These are phyloP conservation scores for Zizania latifolia DNA, from an alignment of 176 grass and related monocot genomes.

Conservation along the genomic window DNA sequence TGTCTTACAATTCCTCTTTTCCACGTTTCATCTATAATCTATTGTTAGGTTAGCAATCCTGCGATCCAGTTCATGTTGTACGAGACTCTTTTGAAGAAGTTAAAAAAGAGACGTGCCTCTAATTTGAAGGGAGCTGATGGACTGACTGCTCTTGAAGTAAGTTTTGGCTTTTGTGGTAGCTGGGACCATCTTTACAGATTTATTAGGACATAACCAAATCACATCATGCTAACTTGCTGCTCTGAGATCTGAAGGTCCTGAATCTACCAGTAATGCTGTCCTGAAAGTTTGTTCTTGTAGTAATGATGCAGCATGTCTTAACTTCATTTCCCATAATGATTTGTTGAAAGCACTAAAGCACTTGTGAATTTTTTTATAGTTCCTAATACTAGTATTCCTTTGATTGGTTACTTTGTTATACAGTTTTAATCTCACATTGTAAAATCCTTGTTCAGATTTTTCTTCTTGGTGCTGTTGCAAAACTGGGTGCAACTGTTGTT, in stretches of 20 bases:
- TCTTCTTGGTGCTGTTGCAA: conserved; percentile 91
- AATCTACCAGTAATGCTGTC: not conserved
- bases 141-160: conserved; percentile 84
- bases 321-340: not conserved
- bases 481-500: conserved; percentile 80
- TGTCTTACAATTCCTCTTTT: not conserved
- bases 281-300: not conserved
- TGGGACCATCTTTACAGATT: not conserved
- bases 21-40: conserved; percentile 20
- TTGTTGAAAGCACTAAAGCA: not conserved
- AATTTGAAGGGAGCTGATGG: conserved; percentile 81
- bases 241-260: not conserved
- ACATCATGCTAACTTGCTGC: not conserved
- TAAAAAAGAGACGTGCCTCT: conserved; percentile 67
- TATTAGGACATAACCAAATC: not conserved
- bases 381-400: not conserved
- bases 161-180: not conserved
- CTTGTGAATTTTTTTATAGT: not conserved
- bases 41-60: conserved; percentile 83
- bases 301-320: not conserved
- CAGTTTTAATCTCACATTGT: conserved; percentile 2
- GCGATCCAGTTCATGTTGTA: conserved; percentile 98
- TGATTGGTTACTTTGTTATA: not conserved
- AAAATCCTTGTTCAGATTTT: conserved; percentile 71
- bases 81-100: conserved; percentile 86